Base-by-base conservation (phyloP, 805 yeast genomes). In the Cyberlindnera subsufficiens region DNA sequence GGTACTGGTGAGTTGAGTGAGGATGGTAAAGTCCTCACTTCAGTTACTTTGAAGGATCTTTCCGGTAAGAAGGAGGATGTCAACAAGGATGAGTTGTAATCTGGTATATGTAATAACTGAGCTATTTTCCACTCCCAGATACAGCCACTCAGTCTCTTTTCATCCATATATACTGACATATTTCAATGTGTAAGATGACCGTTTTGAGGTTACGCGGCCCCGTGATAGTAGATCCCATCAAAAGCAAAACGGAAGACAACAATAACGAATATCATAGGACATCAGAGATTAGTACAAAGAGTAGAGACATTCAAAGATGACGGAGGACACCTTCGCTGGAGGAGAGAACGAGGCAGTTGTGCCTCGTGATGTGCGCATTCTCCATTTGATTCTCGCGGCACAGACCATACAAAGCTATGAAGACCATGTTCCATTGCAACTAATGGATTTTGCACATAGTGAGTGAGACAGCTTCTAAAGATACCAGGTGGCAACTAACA, bases 361-460 rank as follows among this genome's bases (percentile, higher is more conserved):
- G 18, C 99, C 99, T 2, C 69, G 98, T 46, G 99, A 93, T 61
- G 97, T 91, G 35, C 75, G 97, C 46, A 74, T 95, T 47, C 68
- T 93, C 37, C 97, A 91, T 60, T 69, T 93, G 60, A 83, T 93
- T 30, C 77, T 93, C 56, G 98, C 98, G 14, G 85, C 97, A 0
- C 95, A 91, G 66, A 90, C 95, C 1, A 86, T 93, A 22, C 86
- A 84, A 44, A 78, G 84, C 46, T 93, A 91, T 64, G 96, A 93
- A 61, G 98, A 93, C 58, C 95, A 89, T 44, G 98, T 93, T 3
- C 96, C 98, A 0, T 64, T 95, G 19, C 98, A 93, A 61, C 71
- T 93, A 44, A 88, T 95, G 96, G 99, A 93, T 61, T 93, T 93
- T 68, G 98, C 99, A 13, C 83, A 86, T 64, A 65, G 82, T 66